Base-by-base conservation (phyloP, 495 filamentous ascomycete species). In the Penicillium egyptiacum region DNA sequence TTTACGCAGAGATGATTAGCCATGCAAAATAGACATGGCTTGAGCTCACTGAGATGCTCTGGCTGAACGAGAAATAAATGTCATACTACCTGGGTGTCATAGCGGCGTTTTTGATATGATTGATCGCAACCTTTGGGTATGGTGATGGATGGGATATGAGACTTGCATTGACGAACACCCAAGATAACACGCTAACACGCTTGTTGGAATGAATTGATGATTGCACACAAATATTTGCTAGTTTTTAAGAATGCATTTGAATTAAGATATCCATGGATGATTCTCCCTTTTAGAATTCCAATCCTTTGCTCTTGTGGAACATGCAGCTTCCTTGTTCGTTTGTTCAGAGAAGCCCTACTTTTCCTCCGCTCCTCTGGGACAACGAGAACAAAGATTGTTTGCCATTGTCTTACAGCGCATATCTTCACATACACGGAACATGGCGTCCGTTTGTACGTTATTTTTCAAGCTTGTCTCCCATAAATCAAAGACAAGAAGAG, bases 1-100 rank as follows among this genome's bases (percentile, higher is more conserved):
- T 99, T 42, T 99, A 96, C 63, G 86, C 85, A 41, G 90, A 95
- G 66, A 87, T 98, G 66, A 83, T 97, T 39, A 79, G 79, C 43
- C 95, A 98, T 74, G 92, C 93, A 20, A 85, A 88, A 67, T 96
- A 72, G 79, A 30, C 28, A 16, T 19, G 37, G 22, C 30, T 17
- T 22, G 39, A 17, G 22, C 11, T 14, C 25, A 20, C n/a, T 45
- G 17, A 8, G 9, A 8, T 19, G 33, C 31, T 42, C 19, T 23
- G 25, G 30, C 12, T 1, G n/a, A 25, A 22, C n/a, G 26, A 48
- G 17, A 33, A 25, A 31, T 49, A 19, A 16, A 33, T 50, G 30
- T 49, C 41, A 33, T 39, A 47, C 20, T 43, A 57, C 26, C 31
- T 53, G 23, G 30, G 53, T 56, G 60, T 54, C 51, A 56, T 53